Conservation (phyloP, 2,329 filamentous ascomycete species). For the Xylaria arbuscula region DNA sequence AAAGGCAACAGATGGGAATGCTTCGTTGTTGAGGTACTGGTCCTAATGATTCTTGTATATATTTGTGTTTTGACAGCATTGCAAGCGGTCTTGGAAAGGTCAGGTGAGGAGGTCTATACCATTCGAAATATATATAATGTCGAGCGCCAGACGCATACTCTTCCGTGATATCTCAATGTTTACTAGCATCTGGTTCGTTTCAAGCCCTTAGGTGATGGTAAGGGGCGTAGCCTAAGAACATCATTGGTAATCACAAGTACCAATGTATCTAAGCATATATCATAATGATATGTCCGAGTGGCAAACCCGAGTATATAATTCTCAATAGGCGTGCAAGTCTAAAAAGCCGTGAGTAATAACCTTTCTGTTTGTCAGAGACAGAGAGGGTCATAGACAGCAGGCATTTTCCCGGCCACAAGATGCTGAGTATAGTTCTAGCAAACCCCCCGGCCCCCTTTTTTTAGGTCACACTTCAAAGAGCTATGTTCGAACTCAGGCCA, state of each 20-base stretch:
- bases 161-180: background rate
- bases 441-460: no score
- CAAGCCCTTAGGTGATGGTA: background rate
- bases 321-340: no score
- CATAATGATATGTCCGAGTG: no score
- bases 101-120: background rate
- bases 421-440: no score
- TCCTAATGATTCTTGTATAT: conserved; percentile 11
- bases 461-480: no score
- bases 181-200: background rate
- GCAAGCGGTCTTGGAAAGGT: background rate
- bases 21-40: background rate
- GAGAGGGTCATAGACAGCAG: no score
- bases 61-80: conserved; percentile 8
- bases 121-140: background rate
- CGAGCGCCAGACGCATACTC: background rate
- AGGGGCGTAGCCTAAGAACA: background rate
- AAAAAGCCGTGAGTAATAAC: no score
- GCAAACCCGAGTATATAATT: no score
- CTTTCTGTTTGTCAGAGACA: no score
- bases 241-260: background rate
- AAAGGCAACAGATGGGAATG: background rate
- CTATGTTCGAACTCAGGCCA: no score
- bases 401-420: no score
- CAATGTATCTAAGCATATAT: no score